Conservation (phyloP, 2,329 filamentous ascomycete species). For the Didymella sp. region DNA sequence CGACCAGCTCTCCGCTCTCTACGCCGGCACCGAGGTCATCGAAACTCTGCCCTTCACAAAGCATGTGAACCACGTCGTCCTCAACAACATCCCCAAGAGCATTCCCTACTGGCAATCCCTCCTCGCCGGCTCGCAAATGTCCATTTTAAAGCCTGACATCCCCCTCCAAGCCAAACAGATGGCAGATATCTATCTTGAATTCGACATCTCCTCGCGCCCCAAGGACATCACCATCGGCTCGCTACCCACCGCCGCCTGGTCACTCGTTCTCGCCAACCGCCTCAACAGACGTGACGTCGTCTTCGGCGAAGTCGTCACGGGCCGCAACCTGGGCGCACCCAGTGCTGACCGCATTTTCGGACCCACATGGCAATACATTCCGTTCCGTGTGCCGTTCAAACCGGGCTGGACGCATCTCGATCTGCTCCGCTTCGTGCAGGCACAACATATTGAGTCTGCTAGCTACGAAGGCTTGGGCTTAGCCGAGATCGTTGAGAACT, state of each 20-base stretch:
- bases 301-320: conserved; percentile 71
- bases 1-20: conserved; percentile 65
- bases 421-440: conserved; percentile 46
- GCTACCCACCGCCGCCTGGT: conserved; percentile 72
- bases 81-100: conserved; percentile 54
- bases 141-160: conserved; percentile 45
- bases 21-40: conserved; percentile 46
- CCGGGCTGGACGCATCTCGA: conserved; percentile 53
- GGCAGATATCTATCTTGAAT: conserved; percentile 42
- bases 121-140: conserved; percentile 62
- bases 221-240: conserved; percentile 68
- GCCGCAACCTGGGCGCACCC: conserved; percentile 65
- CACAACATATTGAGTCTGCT: conserved; percentile 44
- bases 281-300: conserved; percentile 63
- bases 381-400: conserved; percentile 65
- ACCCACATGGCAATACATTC: conserved; percentile 72
- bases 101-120: conserved; percentile 68
- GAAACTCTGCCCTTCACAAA: conserved; percentile 54
- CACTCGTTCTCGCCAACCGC: conserved; percentile 65
- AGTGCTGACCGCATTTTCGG: conserved; percentile 66
- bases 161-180: conserved; percentile 38
- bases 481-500: conserved; percentile 44
- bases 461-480: conserved; percentile 49
- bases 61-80: conserved; percentile 54
- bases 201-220: conserved; percentile 52